Base-by-base conservation (phyloP, 2,329 filamentous ascomycete genomes). In the Cladosporium sp. region DNA sequence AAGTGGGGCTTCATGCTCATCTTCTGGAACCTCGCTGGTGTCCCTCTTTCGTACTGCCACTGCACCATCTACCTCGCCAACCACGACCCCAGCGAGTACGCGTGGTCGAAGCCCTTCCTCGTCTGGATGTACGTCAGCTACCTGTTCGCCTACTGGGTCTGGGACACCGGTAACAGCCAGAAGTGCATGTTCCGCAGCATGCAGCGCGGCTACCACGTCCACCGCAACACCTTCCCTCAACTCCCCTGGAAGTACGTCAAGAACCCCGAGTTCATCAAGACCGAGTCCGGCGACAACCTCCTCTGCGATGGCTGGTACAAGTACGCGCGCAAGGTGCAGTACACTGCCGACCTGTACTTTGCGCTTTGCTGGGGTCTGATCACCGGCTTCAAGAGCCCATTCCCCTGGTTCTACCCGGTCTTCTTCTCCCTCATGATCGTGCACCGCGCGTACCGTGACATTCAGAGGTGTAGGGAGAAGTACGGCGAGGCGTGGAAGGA, bases 1-100 rank as follows among this genome's bases (percentile, higher is more conserved):
- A 97, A 97, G 81, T 93, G 91, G 87, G 93, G 93, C 62, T 97
- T 97, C 83, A 97, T 97, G 93, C 86, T 97, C 71, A 96, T 96
- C 78, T 97, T 97, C 86, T 97, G 93, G 93, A 97, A 97, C 80
- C 83, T 97, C 77, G 92, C 93, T 56, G 93, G 93, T 71, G 93
- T 97, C 29, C 93, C 93, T 16, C 84, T 97, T 62, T 93, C 89
- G 64, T 97, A 97, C 85, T 96, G 92, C 82, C 93, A 97, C 83
- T 95, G 91, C 85, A 94, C 91, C 58, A 88, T 97, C 73, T 97
- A 91, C 80, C 85, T 97, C 60, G 92, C 92, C 70, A 93, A 91
- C 79, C 92, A 96, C 78, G 81, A 90, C 73, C 91, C 93, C 0
- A 84, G 87, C 40, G 87, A 87, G 66, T 97, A 96, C 79, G 84